Base-by-base conservation (phyloP, 108 stramenopile species). In the Pseudonitzschia delicatissima region DNA sequence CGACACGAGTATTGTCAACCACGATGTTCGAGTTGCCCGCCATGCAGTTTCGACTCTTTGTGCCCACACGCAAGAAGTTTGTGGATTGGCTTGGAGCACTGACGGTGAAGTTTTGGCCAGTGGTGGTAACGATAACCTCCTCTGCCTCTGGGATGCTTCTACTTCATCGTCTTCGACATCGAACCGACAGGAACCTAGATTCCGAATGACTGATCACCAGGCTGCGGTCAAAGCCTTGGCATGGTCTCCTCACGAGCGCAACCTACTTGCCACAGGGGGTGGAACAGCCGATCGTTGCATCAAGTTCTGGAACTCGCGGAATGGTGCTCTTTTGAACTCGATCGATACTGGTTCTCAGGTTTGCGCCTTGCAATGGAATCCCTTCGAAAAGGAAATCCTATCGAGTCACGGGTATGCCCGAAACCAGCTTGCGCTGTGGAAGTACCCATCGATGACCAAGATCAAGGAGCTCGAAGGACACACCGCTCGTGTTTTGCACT, bases 211-310 rank as follows among this genome's bases (percentile, higher is more conserved):
- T 64, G 97, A 86, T 71, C 98, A 99, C 71, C 91, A 87, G 57
- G 98, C 98, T 7, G 97, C 98, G 0, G 98, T 99, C 62, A 98
- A 98, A 79, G 97, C 98, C 9, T 77, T 99, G 57, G 97, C 98
- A 2, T 99, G 98, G 98, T 98, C 93, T 71, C 98, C 98, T 12
- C 91, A 92, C 69, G 94, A 99, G 71, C 93, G 97, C 15, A 90
- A 95, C 63, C 59, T 96, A 12, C 87, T 99, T 44, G 98, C 98
- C 2, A 87, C 93, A 5, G 98, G 98, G 20, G 98, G 97, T 5
- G 98, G 98, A 25, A 98, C 98, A 15, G 96, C 97, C 21, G 98
- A 99, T 84, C 78, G 97, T 17, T 89, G 91, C 69, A 99, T 99
- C 82, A 99, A 99, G 85, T 96, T 97, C 68, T 99, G 98, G 98